Percentiles rank a stretch among this genome's conserved stretches.
Evolutionary conservation across 2,329 filamentous ascomycete species (phyloP).

Genomic region (Botrytis tulipae): DNA sequence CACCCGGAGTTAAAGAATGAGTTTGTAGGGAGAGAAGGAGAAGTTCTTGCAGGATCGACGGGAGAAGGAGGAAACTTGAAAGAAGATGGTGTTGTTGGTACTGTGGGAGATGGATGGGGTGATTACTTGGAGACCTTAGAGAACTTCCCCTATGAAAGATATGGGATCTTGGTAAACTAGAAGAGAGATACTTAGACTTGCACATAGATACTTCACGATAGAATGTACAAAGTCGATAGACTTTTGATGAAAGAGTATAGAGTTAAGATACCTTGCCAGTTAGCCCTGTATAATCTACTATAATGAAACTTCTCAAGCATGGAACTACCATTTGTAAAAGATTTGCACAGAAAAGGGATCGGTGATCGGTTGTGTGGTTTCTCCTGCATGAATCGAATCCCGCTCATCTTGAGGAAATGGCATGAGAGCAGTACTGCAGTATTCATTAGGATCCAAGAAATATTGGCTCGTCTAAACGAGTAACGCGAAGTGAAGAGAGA

Average conservation of each 20-base stretch:
- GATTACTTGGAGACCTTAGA: conserved; percentile 52
- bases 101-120: conserved; percentile 60
- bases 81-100: conserved; percentile 58
- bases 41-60: conserved; percentile 77
- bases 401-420: neutral
- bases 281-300: neutral
- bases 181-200: neutral
- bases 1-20: conserved; percentile 75
- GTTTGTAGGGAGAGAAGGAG: conserved; percentile 71
- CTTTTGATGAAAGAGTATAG: neutral
- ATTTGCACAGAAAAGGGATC: neutral
- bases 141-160: conserved; percentile 57
- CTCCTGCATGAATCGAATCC: neutral
- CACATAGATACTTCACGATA: neutral
- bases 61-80: conserved; percentile 43
- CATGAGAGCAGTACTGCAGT: neutral
- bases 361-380: neutral
- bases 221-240: neutral
- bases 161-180: conserved; percentile 48
- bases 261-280: neutral
- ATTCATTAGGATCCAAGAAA: neutral
- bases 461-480: neutral
- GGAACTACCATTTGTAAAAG: neutral
- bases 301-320: too few relatives aligned
- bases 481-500: neutral